phyloP scores from a whole-genome alignment of 805 yeast genomes.

The Ogataea ganodermae region DNA sequence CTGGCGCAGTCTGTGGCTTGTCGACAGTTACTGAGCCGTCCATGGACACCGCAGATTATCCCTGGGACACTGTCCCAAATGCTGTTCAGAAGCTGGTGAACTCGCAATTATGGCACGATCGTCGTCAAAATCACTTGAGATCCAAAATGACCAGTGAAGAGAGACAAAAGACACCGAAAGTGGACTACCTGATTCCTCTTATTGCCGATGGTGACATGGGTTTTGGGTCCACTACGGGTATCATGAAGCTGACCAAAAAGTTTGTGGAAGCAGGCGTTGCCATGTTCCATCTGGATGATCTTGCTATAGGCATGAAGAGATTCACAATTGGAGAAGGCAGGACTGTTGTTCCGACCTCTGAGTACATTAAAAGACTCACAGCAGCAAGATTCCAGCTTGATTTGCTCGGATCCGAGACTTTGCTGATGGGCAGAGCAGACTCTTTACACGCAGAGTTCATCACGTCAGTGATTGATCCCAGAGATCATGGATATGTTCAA shows the following conservation, averaged over 20 bases:
- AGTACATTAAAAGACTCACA: conserved; percentile 54
- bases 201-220: conserved; percentile 72
- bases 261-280: conserved; percentile 69
- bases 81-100: conserved; percentile 62
- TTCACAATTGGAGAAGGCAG: conserved; percentile 68
- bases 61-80: conserved; percentile 68
- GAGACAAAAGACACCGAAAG: conserved; percentile 31
- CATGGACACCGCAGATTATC: conserved; percentile 70
- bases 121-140: conserved; percentile 31
- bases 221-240: conserved; percentile 62
- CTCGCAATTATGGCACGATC: conserved; percentile 61
- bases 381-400: conserved; percentile 68
- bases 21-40: conserved; percentile 65
- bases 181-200: conserved; percentile 58
- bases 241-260: conserved; percentile 62
- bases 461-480: conserved; percentile 54
- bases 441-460: conserved; percentile 55
- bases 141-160: conserved; percentile 20
- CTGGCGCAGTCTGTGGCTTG: conserved; percentile 62
- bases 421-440: conserved; percentile 63
- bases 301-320: conserved; percentile 64
- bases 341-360: conserved; percentile 60
- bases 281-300: conserved; percentile 64
- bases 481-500: conserved; percentile 57
- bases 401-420: conserved; percentile 57